Evolutionary conservation across 2,329 filamentous ascomycete genomes (phyloP), one percentile per base, ranked within the genome.

Genomic region (Colletotrichum sp.): DNA sequence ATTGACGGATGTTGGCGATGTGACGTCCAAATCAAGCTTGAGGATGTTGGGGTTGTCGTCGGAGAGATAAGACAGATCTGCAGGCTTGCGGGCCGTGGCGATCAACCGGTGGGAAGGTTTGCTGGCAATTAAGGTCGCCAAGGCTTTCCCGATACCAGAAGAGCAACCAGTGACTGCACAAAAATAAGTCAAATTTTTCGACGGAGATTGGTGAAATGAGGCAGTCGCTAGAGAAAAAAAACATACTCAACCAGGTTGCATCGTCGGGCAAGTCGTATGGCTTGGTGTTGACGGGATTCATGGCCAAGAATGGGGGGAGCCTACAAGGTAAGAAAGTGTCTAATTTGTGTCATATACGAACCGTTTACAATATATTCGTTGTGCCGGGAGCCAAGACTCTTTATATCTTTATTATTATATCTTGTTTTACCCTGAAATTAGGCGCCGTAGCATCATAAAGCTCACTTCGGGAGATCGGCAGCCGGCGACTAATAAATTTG

Each of bases 1-100:
- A 10, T 83, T 78, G 72, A 89, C 84, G 1, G 84, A 84, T 1
- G 68, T 26, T 0, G 78, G 76, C 0, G 84, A 88, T 0, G 87
- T 89, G 3, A 91, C 88, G 71, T 90, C 88, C 3, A 90, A 81
- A 0, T 81, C 79, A 3, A 90, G 79, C 76, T 88, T 89, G 76
- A 90, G 83, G 34, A 89, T 80, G 65, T 84, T 84, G 66, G 80
- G 55, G 55, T 81, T 78, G 9, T 66, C 68, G 24, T 84, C 79
- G 1, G 86, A 83, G 10, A 90, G 82, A 77, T 83, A 84, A 4
- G 84, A 82, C 5, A 90, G 85, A n/a, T 80, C 77, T 1, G 82
- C 75, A 1, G 81, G 79, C 30, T 88, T 86, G n/a, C 89, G 86
- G 32, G 88, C 88, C 4, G 88, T 90, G 3, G 88, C 88, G 30